Evolutionary conservation across 768 basidiomycete genomes (phyloP).

Genomic region (Asterophora lycoperdoides): DNA sequence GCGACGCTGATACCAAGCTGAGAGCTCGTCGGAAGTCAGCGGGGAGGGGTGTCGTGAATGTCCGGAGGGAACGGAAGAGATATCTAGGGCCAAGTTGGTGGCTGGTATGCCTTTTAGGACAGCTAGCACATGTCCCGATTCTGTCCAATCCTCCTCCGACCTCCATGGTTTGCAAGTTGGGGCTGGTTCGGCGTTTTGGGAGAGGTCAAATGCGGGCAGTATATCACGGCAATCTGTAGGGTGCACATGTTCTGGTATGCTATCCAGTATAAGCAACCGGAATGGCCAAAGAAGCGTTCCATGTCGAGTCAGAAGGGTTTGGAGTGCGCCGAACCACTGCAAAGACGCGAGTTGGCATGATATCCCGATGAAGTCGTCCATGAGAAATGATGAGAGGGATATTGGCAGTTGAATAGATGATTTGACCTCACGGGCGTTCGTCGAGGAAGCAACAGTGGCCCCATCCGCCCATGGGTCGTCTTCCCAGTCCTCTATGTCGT

Average conservation of each 20-base stretch:
- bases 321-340: slow-evolving; percentile 55
- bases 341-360: slow-evolving; percentile 66
- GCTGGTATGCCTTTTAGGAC: slow-evolving; percentile 32
- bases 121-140: slow-evolving; percentile 39
- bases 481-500: slow-evolving; percentile 63
- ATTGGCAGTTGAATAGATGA: slow-evolving; percentile 38
- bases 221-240: slow-evolving; percentile 59
- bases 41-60: slow-evolving; percentile 22
- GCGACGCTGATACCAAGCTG: slow-evolving; percentile 70
- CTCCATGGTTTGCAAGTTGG: slow-evolving; percentile 42
- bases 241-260: slow-evolving; percentile 68
- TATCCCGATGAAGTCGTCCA: slow-evolving; percentile 48
- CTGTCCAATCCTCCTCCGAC: slow-evolving; percentile 53
- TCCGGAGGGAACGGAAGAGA: slow-evolving; percentile 1
- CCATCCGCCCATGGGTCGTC: slow-evolving; percentile 75
- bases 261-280: slow-evolving; percentile 66
- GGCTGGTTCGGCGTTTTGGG: slow-evolving; percentile 40
- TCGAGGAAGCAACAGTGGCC: slow-evolving; percentile 22
- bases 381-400: slow-evolving; percentile 61
- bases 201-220: slow-evolving; percentile 57
- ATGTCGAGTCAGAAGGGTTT: slow-evolving; percentile 56
- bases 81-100: background rate
- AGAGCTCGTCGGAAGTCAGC: slow-evolving; percentile 47
- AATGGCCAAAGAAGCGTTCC: slow-evolving; percentile 55
- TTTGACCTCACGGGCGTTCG: slow-evolving; percentile 25